Percentiles rank a stretch among this genome's conserved stretches.
Conservation (phyloP, 176 grass and related monocot genomes). For the Zoysia pacifica region DNA sequence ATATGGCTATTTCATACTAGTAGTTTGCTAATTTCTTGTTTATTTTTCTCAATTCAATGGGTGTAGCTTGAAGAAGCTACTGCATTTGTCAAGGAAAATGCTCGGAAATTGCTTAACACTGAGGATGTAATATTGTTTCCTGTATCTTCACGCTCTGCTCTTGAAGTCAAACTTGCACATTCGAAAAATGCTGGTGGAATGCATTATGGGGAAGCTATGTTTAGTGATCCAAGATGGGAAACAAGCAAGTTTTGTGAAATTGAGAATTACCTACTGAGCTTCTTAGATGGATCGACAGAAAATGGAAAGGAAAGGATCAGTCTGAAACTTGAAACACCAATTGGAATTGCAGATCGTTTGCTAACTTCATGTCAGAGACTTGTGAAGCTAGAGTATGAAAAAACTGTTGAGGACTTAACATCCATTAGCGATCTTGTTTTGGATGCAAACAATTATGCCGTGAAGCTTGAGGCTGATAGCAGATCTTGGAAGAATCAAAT, state of each 20-base stretch:
- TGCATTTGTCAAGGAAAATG: slow-evolving; percentile 88
- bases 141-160: slow-evolving; percentile 83
- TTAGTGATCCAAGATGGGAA: slow-evolving; percentile 73
- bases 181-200: slow-evolving; percentile 42
- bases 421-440: slow-evolving; percentile 77
- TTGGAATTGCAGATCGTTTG: slow-evolving; percentile 85
- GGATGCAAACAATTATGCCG: slow-evolving; percentile 61
- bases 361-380: slow-evolving; percentile 81
- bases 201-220: slow-evolving; percentile 47
- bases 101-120: slow-evolving; percentile 65
- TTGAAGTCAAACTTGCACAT: slow-evolving; percentile 85
- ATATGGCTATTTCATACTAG: slow-evolving; percentile 21
- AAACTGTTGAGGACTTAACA: slow-evolving; percentile 66
- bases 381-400: slow-evolving; percentile 78
- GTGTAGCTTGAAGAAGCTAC: slow-evolving; percentile 91
- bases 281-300: slow-evolving; percentile 93
- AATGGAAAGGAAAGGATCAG: slow-evolving; percentile 85
- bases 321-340: slow-evolving; percentile 91
- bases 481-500: slow-evolving; percentile 66
- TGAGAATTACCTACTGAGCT: slow-evolving; percentile 76
- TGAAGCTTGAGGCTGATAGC: slow-evolving; percentile 72
- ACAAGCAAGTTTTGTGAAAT: slow-evolving; percentile 87
- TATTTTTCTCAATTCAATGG: slow-evolving; percentile 40
- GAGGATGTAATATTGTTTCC: slow-evolving; percentile 84
- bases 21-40: slow-evolving; percentile 31